Percentiles rank a stretch among this genome's conserved stretches.
Conservation (phyloP, 306 rosid species). For the Cyclanthera cordifolia region DNA sequence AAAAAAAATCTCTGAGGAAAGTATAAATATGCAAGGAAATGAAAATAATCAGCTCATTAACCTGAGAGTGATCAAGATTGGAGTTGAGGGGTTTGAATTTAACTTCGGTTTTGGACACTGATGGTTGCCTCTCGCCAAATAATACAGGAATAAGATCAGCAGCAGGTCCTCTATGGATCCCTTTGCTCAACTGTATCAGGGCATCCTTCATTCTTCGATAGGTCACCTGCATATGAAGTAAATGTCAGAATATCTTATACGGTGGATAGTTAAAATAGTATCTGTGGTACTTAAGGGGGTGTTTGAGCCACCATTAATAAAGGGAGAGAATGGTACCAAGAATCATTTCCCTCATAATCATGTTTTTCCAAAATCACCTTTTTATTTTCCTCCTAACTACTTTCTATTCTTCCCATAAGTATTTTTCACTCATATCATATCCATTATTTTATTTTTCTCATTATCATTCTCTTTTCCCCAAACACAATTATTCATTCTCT, state of each 20-base stretch:
- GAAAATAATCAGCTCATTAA: conserved; percentile 16
- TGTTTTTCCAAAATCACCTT: no score
- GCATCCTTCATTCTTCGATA: conserved; percentile 95
- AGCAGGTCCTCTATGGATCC: conserved; percentile 90
- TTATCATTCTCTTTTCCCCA: no score
- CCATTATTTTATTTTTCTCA: no score
- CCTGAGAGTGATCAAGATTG: conserved; percentile 94
- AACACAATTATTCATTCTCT: no score
- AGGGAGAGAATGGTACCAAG: no score
- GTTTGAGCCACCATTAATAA: no score
- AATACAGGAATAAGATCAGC: conserved; percentile 71
- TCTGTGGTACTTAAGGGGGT: background rate
- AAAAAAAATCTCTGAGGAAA: background rate
- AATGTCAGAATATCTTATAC: conserved; percentile 10
- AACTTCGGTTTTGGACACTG: conserved; percentile 65
- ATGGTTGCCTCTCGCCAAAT: conserved; percentile 79
- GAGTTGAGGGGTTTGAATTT: conserved; percentile 53
- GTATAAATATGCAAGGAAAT: background rate
- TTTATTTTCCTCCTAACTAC: no score
- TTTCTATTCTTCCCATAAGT: no score
- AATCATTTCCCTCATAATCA: no score
- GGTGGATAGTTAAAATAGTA: conserved; percentile 5
- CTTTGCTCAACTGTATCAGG: conserved; percentile 79
- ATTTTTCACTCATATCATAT: no score
- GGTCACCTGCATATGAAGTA: conserved; percentile 51